Evolutionary conservation across 768 basidiomycete species (phyloP), one percentile per base, ranked within the genome.

Genomic region (Rhizopogon salebrosus): DNA sequence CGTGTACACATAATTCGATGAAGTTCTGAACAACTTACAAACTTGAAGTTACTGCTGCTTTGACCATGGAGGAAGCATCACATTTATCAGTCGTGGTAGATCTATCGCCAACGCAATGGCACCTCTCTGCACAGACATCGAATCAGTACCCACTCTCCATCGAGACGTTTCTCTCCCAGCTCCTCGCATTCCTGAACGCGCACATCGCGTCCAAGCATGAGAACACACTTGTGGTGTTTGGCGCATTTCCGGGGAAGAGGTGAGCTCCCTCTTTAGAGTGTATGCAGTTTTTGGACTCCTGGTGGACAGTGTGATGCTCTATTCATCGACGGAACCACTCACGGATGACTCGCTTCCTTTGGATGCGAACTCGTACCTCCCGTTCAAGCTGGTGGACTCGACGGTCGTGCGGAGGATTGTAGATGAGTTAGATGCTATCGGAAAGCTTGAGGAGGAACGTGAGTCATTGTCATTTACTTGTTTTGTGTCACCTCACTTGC

Each of bases 211-310:
- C 83, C 57, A 83, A 87, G 58, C 87, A 94, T 71, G 94, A 95
- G 67, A 99, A 99, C 65, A 82, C 89, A 4, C 77, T 99, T 36
- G 90, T 93, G 6, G 89, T 98, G 51, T 95, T 92, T 65, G 95
- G 84, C 7, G 95, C 95, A 4, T 76, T 93, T 42, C 89, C 90
- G 1, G 83, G 82, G 20, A 85, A 85, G 69, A 93, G 90, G 92
- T 90, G 4, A 26, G 74, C 61, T n/a, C 42, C 36, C 42, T 46
- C 50, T 35, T n/a, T 20, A 11, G 20, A 48, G 49, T 42, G 48
- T 43, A 29, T 13, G 31, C n/a, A 35, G 41, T 13, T 13, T 31
- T n/a, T 45, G 49, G 13, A 48, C 18, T 22, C 3, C 27, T 51
- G 31, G 22, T 46, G 55, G 22, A 60, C 63, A 94, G 92, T 59